Conservation (phyloP, 1,284 basidiomycete genomes). For the Mycosarcoma mackinlayi region DNA sequence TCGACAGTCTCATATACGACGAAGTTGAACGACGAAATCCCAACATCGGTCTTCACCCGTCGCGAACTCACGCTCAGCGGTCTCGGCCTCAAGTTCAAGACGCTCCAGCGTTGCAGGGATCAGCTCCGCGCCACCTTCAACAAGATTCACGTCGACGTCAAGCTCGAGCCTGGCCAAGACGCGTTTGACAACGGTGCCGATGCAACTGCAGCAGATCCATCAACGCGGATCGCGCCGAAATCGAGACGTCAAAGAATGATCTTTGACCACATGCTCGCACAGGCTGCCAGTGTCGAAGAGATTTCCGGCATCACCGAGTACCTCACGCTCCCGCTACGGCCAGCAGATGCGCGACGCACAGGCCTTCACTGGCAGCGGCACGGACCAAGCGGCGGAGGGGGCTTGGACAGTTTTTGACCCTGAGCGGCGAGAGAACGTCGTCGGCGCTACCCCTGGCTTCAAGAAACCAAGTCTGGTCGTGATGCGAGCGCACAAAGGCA, state of each 20-base stretch:
- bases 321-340: conserved; percentile 83
- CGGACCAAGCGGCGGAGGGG: conserved; percentile 73
- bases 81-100: conserved; percentile 71
- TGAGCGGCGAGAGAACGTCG: conserved; percentile 34
- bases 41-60: conserved; percentile 55
- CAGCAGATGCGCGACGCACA: conserved; percentile 66
- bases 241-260: conserved; percentile 21
- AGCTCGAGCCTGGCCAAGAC: conserved; percentile 76
- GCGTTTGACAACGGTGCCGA: conserved; percentile 72
- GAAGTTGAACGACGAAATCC: conserved; percentile 34
- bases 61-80: conserved; percentile 74
- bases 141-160: conserved; percentile 71
- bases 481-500: conserved; percentile 86
- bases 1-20: conserved; percentile 75
- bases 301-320: conserved; percentile 92
- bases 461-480: conserved; percentile 87
- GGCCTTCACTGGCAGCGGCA: conserved; percentile 76
- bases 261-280: conserved; percentile 65
- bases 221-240: conserved; percentile 5
- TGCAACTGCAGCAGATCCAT: conserved; percentile 6
- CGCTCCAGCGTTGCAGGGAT: conserved; percentile 59
- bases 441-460: conserved; percentile 70
- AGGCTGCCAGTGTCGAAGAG: conserved; percentile 77
- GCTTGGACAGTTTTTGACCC: conserved; percentile 61
- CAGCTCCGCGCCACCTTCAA: conserved; percentile 58